Conservation (phyloP, 1,284 basidiomycete genomes). For the Ganoderma boninense region DNA sequence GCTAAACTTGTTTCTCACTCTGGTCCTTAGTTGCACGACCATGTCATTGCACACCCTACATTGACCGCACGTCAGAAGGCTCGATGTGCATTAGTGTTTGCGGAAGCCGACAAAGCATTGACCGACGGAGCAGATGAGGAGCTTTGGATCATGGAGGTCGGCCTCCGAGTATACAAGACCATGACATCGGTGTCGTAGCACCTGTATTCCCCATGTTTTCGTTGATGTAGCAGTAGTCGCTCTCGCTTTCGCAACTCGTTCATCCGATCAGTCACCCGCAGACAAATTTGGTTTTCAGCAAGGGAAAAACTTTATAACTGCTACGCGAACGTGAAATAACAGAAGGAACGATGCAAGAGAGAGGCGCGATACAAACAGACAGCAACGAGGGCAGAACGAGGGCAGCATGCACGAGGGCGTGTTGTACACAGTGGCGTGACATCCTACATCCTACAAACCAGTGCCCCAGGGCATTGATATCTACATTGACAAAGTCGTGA, state of each 20-base stretch:
- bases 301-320: constrained; percentile 28
- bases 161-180: constrained; percentile 79
- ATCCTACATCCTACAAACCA: constrained; percentile 27
- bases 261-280: neutral
- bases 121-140: constrained; percentile 99
- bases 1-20: constrained; percentile 12
- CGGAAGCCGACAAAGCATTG: constrained; percentile 95
- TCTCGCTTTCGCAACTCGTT: constrained; percentile 6
- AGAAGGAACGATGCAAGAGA: constrained; percentile 29
- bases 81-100: constrained; percentile 84
- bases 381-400: constrained; percentile 19
- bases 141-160: constrained; percentile 92
- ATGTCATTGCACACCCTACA: constrained; percentile 84
- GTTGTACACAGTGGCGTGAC: constrained; percentile 3
- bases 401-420: neutral
- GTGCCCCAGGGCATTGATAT: constrained; percentile 14
- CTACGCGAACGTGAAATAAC: constrained; percentile 33
- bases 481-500: constrained; percentile 25
- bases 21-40: constrained; percentile 83
- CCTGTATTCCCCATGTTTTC: constrained; percentile 1
- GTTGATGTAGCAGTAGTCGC: constrained; percentile 11
- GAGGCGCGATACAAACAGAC: constrained; percentile 26
- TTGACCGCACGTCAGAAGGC: constrained; percentile 87
- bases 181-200: constrained; percentile 31
- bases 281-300: constrained; percentile 3